Evolutionary conservation across 768 basidiomycete genomes (phyloP).

Genomic region (Russula compacta): DNA sequence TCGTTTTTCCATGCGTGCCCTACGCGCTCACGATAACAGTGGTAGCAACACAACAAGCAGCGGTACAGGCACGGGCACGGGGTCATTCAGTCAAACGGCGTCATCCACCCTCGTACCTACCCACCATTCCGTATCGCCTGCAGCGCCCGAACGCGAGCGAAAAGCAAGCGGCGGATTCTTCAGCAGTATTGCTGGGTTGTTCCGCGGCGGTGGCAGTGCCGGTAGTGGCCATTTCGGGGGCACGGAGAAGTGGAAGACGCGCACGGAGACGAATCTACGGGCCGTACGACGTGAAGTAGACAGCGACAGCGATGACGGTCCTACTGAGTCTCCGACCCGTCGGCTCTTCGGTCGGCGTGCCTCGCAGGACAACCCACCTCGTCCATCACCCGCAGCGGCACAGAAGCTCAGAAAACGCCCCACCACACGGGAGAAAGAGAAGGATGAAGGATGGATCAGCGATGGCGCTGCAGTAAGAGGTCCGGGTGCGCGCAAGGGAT

Average conservation of each 20-base stretch:
- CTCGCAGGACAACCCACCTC: slow-evolving; percentile 2
- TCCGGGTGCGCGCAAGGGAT: slow-evolving; percentile 11
- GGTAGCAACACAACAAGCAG: slow-evolving; percentile 15
- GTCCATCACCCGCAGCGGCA: not conserved
- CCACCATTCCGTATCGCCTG: not conserved
- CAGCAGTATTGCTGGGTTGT: slow-evolving; percentile 16
- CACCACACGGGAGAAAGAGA: not conserved
- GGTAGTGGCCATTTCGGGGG: not conserved
- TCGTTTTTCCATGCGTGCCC: not conserved
- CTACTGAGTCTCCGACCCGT: not conserved
- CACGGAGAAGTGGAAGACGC: slow-evolving; percentile 28
- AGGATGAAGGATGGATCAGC: slow-evolving; percentile 19
- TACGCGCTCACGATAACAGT: not conserved
- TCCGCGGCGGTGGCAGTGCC: slow-evolving; percentile 2
- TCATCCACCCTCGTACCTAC: slow-evolving; percentile 2
- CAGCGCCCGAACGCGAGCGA: slow-evolving; percentile 7
- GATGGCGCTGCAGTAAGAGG: slow-evolving; percentile 15
- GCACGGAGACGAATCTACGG: slow-evolving; percentile 30
- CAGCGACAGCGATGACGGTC: slow-evolving; percentile 24
- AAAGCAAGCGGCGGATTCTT: slow-evolving; percentile 14
- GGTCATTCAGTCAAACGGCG: slow-evolving; percentile 14
- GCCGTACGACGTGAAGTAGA: slow-evolving; percentile 20
- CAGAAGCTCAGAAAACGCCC: slow-evolving; percentile 9
- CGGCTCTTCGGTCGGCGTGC: slow-evolving; percentile 9
- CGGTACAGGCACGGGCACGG: slow-evolving; percentile 16